These are phyloP conservation scores for Trichosanthes truncata DNA, from an alignment of 306 rosid genomes.

Conservation along the genomic window DNA sequence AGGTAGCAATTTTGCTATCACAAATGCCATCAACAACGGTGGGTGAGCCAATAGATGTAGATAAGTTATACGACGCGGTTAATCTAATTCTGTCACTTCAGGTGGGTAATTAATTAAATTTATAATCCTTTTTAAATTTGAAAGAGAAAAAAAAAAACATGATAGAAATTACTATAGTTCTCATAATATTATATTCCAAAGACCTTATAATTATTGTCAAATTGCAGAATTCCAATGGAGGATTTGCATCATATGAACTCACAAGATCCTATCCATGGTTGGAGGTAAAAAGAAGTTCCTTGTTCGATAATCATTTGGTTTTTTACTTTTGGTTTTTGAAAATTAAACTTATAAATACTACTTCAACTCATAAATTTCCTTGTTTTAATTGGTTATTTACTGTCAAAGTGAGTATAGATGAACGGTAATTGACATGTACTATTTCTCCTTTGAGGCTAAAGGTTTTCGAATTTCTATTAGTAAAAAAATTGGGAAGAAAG, in stretches of 20 bases:
- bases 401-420: too few species aligned
- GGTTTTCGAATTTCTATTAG: too few species aligned
- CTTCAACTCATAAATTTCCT: too few species aligned
- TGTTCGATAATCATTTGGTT: too few species aligned
- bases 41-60: conserved; percentile 31
- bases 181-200: background rate
- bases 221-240: conserved; percentile 54
- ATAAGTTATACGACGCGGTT: conserved; percentile 40
- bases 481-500: too few species aligned
- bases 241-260: conserved; percentile 77
- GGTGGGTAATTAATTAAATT: conserved; percentile 20
- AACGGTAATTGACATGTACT: too few species aligned
- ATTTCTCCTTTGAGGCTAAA: too few species aligned
- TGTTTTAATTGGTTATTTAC: too few species aligned
- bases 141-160: background rate
- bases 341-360: too few species aligned
- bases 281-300: conserved; percentile 32
- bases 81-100: conserved; percentile 51
- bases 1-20: conserved; percentile 54
- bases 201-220: background rate
- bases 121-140: background rate
- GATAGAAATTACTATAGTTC: too few species aligned
- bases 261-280: conserved; percentile 69
- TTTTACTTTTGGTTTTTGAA: too few species aligned
- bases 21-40: conserved; percentile 36